A percentile compares a stretch with the other conserved stretches of the same genome.
Conservation (phyloP, 257 asterid genomes). For the Solanum acaule region DNA sequence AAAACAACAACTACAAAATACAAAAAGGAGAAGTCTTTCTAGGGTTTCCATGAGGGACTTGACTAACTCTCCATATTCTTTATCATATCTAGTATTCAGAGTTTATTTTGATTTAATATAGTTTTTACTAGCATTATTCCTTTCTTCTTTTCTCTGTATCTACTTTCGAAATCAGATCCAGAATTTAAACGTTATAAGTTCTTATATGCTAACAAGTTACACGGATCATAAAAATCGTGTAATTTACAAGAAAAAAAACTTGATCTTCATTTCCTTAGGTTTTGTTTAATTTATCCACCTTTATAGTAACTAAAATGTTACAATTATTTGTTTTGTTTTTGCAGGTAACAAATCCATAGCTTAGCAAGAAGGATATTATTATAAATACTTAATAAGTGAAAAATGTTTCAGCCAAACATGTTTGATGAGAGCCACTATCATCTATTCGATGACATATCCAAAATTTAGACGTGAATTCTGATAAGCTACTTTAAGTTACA, state of each 20-base stretch:
- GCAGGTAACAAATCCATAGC: not conserved
- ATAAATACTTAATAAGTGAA: too few species aligned
- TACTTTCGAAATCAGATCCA: not conserved
- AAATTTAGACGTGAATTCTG: not conserved
- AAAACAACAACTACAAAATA: not conserved
- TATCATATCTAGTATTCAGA: not conserved
- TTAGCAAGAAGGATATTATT: not conserved
- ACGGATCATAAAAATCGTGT: not conserved
- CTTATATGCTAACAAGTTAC: not conserved
- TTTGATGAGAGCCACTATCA: constrained; percentile 43
- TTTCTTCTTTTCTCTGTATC: not conserved
- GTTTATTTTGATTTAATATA: not conserved
- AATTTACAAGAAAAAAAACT: too few species aligned
- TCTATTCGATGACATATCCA: constrained; percentile 15
- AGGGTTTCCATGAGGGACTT: not conserved
- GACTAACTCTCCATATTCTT: not conserved
- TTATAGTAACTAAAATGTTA: not conserved
- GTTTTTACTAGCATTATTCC: not conserved
- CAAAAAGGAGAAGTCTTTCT: not conserved
- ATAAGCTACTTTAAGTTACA: not conserved
- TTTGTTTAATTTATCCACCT: not conserved
- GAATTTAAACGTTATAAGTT: not conserved
- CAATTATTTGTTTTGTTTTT: not conserved
- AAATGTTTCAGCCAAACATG: constrained; percentile 62
- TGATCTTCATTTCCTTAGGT: not conserved